Evolutionary conservation across 495 filamentous ascomycete species (phyloP), one percentile per base, ranked within the genome.

Genomic region (Pseudotulostoma volvatum): DNA sequence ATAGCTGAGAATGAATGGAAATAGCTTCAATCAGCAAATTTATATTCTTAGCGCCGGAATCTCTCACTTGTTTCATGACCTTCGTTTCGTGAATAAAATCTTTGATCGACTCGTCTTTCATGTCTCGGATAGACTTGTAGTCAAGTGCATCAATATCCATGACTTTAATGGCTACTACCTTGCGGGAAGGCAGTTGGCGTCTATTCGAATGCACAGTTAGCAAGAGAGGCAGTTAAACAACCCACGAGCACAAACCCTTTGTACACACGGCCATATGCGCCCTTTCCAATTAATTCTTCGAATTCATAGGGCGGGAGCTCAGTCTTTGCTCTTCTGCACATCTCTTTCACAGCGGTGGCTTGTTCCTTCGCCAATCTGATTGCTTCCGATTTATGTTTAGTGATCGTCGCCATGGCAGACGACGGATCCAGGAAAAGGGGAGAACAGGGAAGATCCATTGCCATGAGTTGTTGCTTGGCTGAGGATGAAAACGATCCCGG

Each of bases 251-350:
- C 5, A 28, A 28, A 28, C 23, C 73, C 84, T 57, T 90, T 93
- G 67, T 87, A 97, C 7, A 97, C 90, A 25, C 87, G 77, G 13
- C 90, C 92, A 59, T 84, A 96, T 3, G 79, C 77, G n/a, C 90
- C 90, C 56, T 95, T 96, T 14, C 90, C 90, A 42, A 94, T 88
- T 40, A 96, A 61, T 55, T 96, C 88, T 28, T 80, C 67, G 31
- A 97, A 83, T 9, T 74, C 74, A 46, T 93, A 97, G 1, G 73
- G 70, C 8, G 68, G 68, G 2, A 57, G 46, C 8, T 66, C 59
- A 0, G 59, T 54, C 44, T 66, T 65, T 13, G 63, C 62, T 33
- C 63, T 49, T 21, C 60, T 59, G 39, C 64, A 62, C 60, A 65
- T 68, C 41, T 68, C 66, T 18, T 59, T 49, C 4, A 70, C 66